Conservation (phyloP, 768 basidiomycete genomes). For the Lyophyllum atratum region DNA sequence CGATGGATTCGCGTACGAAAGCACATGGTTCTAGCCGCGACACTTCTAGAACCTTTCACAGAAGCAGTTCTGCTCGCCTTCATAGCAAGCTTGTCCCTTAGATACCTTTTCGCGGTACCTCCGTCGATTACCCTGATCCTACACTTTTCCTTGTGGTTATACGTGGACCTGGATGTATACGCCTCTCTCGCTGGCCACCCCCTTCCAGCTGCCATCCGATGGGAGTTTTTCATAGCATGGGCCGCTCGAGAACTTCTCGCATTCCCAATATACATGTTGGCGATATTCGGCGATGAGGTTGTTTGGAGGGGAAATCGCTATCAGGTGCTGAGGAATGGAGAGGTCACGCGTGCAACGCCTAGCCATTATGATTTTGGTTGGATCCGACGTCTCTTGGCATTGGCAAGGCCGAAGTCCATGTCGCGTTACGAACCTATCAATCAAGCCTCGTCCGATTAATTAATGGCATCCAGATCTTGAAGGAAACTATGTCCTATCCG, state of each 20-base stretch:
- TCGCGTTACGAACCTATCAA: constrained; percentile 33
- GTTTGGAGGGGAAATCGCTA: constrained; percentile 87
- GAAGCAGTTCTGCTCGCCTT: constrained; percentile 76
- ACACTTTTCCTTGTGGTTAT: constrained; percentile 72
- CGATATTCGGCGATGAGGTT: constrained; percentile 80
- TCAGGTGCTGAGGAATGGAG: constrained; percentile 72
- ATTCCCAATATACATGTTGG: constrained; percentile 85
- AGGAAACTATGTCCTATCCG: no score
- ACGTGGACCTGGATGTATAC: constrained; percentile 83
- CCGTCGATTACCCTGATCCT: constrained; percentile 53
- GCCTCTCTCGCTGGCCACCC: constrained; percentile 71
- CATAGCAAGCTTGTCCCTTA: constrained; percentile 59
- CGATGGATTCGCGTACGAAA: constrained; percentile 98
- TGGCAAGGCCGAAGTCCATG: constrained; percentile 14
- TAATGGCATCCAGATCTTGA: neutral
- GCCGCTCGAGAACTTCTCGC: constrained; percentile 76
- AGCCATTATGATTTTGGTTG: constrained; percentile 21
- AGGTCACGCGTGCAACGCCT: constrained; percentile 43
- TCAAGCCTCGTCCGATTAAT: neutral
- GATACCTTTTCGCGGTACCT: constrained; percentile 51
- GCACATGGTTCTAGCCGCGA: constrained; percentile 87
- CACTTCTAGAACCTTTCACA: constrained; percentile 89
- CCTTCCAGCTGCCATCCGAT: constrained; percentile 46
- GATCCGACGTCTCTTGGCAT: constrained; percentile 24
- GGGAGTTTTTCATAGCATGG: constrained; percentile 79